These are phyloP conservation scores for Solanum sitiens DNA, from an alignment of 257 asterid genomes.

Conservation along the genomic window DNA sequence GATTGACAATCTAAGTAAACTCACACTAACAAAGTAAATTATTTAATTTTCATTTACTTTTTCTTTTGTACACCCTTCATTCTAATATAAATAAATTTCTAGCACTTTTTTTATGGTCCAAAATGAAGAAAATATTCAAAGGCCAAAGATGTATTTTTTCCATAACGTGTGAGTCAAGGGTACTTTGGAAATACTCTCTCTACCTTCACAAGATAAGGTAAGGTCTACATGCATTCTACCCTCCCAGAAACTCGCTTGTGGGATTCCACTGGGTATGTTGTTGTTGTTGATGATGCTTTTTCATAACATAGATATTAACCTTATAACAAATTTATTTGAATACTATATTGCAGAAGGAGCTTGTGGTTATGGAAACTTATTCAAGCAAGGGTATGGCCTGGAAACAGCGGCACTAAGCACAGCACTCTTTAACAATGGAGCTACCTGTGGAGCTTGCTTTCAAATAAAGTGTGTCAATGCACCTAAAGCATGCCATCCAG, in stretches of 20 bases:
- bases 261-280: neutral
- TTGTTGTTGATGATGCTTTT: neutral
- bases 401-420: slow-evolving; percentile 34
- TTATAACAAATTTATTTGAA: neutral
- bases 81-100: neutral
- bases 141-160: neutral
- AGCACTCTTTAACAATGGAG: slow-evolving; percentile 22
- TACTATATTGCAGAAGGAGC: slow-evolving; percentile 23
- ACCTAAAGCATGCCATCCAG: slow-evolving; percentile 11
- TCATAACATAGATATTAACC: neutral
- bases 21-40: neutral
- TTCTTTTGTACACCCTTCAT: neutral
- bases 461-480: slow-evolving; percentile 19
- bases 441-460: slow-evolving; percentile 34
- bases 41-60: neutral
- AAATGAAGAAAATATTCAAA: neutral
- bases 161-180: neutral
- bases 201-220: neutral
- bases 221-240: neutral
- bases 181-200: neutral
- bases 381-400: slow-evolving; percentile 19
- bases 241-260: neutral
- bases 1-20: neutral
- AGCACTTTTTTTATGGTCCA: neutral
- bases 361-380: slow-evolving; percentile 25